Evolutionary conservation across 108 stramenopile genomes (phyloP).

Genomic region (Cyclotella baltica): DNA sequence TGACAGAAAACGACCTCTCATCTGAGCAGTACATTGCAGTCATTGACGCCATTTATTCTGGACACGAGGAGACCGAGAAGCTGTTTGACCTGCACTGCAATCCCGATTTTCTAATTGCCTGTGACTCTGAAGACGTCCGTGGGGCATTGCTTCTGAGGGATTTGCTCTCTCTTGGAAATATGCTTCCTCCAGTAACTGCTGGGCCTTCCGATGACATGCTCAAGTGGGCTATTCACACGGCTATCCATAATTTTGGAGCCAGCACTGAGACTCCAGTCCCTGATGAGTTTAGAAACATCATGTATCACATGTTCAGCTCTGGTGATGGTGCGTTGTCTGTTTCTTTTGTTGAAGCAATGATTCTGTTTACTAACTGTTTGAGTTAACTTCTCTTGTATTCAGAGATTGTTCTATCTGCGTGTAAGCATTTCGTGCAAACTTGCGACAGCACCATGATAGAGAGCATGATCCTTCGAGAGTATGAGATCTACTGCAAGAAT

Average conservation of each 20-base stretch:
- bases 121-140: conserved; percentile 23
- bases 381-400: not conserved
- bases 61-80: conserved; percentile 11
- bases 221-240: conserved; percentile 52
- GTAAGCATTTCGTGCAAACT: conserved; percentile 33
- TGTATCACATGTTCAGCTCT: conserved; percentile 50
- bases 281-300: conserved; percentile 43
- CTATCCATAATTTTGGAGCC: conserved; percentile 44
- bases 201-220: conserved; percentile 24
- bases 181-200: conserved; percentile 7
- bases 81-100: conserved; percentile 40
- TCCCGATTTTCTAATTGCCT: conserved; percentile 45
- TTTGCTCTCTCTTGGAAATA: conserved; percentile 28
- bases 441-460: conserved; percentile 28
- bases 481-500: conserved; percentile 43
- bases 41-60: conserved; percentile 37
- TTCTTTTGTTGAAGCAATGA: no score
- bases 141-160: conserved; percentile 31
- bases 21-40: conserved; percentile 36
- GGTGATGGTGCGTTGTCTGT: conserved; percentile 41
- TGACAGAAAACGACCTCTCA: conserved; percentile 22
- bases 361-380: not conserved
- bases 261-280: conserved; percentile 15
- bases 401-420: conserved; percentile 41
- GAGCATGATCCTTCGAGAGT: conserved; percentile 40